Evolutionary conservation across 2,329 filamentous ascomycete species (phyloP).

Genomic region (Leptographium wingfieldii): DNA sequence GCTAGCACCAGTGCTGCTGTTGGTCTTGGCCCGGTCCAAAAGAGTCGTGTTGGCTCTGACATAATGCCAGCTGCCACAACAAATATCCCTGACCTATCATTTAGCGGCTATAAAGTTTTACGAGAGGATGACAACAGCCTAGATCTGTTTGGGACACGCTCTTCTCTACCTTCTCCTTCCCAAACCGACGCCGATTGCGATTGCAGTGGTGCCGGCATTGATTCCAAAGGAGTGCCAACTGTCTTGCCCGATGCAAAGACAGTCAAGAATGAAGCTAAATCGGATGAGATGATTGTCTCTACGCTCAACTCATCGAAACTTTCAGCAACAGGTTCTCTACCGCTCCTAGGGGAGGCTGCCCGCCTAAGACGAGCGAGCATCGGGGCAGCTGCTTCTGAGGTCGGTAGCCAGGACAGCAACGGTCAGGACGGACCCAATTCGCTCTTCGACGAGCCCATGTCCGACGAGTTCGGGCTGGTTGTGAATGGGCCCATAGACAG

Average conservation of each 20-base stretch:
- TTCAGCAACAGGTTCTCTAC: not conserved
- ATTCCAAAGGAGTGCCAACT: not conserved
- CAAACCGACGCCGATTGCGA: not conserved
- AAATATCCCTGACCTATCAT: constrained; percentile 41
- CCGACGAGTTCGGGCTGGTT: constrained; percentile 46
- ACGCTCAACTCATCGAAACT: not conserved
- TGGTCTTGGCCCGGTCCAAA: not conserved
- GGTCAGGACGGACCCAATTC: constrained; percentile 27
- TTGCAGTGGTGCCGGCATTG: not conserved
- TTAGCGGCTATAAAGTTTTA: constrained; percentile 31
- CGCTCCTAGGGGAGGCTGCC: not conserved
- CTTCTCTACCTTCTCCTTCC: constrained; percentile 6
- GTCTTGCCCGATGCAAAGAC: not conserved
- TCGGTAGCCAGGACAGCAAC: constrained; percentile 29
- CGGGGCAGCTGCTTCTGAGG: constrained; percentile 24
- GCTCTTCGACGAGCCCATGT: constrained; percentile 38
- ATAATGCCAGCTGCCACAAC: constrained; percentile 27
- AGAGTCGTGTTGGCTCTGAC: constrained; percentile 14
- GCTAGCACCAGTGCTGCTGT: constrained; percentile 8
- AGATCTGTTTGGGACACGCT: constrained; percentile 19
- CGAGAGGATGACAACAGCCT: constrained; percentile 21
- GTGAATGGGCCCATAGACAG: constrained; percentile 34
- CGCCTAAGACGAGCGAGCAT: not conserved
- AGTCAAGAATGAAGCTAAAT: not conserved
- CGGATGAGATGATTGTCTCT: not conserved